phyloP scores from a whole-genome alignment of 2,329 filamentous ascomycete genomes.

The Colletotrichum melonis region DNA sequence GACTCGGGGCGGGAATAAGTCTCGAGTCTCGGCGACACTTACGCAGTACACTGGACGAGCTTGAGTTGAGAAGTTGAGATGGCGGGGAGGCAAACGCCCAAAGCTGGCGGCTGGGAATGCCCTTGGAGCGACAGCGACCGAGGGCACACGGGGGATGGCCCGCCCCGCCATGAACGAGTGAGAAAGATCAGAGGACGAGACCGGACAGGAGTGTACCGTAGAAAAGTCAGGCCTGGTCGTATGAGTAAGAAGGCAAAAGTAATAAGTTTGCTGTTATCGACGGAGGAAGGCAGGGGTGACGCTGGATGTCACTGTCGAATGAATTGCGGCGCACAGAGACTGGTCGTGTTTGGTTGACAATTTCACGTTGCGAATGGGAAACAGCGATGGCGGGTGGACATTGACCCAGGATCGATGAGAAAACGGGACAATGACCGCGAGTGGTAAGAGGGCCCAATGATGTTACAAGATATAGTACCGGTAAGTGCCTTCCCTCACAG shows the following conservation, averaged over 20 bases:
- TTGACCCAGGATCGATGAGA: neutral
- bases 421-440: neutral
- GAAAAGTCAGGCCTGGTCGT: neutral
- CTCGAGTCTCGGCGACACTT: neutral
- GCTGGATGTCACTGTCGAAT: conserved; percentile 17
- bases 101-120: conserved; percentile 20
- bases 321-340: neutral
- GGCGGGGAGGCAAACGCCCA: conserved; percentile 14
- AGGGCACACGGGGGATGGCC: conserved; percentile 12
- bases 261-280: neutral
- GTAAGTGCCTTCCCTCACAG: neutral
- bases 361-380: conserved; percentile 7
- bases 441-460: neutral
- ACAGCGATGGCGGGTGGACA: neutral
- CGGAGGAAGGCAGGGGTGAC: conserved; percentile 10
- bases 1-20: conserved; percentile 9
- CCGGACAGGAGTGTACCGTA: neutral
- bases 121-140: neutral
- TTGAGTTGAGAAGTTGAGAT: neutral
- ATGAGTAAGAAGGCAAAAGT: conserved; percentile 29
- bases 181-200: conserved; percentile 17
- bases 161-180: conserved; percentile 15
- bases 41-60: neutral
- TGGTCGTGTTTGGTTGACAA: neutral
- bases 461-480: neutral